Conservation (phyloP, 345 rosid species). For the Balakata baccata region DNA sequence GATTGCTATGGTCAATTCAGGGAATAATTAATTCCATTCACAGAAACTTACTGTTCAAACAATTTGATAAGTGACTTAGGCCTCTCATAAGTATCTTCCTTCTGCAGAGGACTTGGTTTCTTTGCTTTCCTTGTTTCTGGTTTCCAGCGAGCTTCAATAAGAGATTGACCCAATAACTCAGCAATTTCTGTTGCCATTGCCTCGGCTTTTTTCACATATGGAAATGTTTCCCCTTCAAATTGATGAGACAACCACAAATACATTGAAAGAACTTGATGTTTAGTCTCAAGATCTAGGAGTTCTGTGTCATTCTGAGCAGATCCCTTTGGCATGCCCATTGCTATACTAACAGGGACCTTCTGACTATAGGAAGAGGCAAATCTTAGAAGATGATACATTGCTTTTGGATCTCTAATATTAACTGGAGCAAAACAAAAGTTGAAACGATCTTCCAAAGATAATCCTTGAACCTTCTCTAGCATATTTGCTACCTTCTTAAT, state of each 20-base stretch:
- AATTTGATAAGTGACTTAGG: constrained; percentile 53
- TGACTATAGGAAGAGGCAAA: constrained; percentile 70
- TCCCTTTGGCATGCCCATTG: constrained; percentile 89
- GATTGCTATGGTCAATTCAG: background rate
- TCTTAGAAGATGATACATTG: constrained; percentile 74
- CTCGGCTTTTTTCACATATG: constrained; percentile 70
- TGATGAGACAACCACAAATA: constrained; percentile 92
- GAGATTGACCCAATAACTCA: constrained; percentile 76
- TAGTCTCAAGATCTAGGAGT: constrained; percentile 80
- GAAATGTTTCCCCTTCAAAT: constrained; percentile 64
- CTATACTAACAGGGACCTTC: constrained; percentile 64
- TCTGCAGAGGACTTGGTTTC: constrained; percentile 38
- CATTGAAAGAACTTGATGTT: constrained; percentile 81
- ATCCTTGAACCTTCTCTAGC: constrained; percentile 75
- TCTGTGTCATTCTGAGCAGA: constrained; percentile 78
- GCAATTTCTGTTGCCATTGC: constrained; percentile 78
- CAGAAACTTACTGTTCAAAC: constrained; percentile 38
- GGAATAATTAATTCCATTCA: background rate
- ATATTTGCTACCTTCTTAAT: constrained; percentile 92
- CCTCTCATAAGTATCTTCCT: constrained; percentile 52
- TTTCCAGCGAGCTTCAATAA: constrained; percentile 68
- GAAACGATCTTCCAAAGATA: constrained; percentile 83
- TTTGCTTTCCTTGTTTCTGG: constrained; percentile 56
- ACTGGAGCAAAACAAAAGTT: constrained; percentile 97
- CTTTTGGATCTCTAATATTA: constrained; percentile 82